Conservation (phyloP, 228 moss, liverwort and hornwort species). For the Sphagnum fallax region DNA sequence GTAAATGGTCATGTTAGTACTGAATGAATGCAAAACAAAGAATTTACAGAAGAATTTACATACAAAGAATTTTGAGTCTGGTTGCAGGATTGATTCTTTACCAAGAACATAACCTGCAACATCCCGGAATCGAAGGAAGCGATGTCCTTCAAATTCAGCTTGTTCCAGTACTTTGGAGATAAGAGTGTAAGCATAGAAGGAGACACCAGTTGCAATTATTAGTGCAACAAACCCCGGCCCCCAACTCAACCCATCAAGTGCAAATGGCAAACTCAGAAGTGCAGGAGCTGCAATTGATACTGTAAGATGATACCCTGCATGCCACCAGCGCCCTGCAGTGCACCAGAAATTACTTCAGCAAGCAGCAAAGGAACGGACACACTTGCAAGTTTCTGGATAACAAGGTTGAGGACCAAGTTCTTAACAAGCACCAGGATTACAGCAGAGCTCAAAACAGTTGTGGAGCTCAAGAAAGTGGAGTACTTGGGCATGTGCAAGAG, state of each 20-base stretch:
- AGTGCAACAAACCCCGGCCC: slow-evolving; percentile 27
- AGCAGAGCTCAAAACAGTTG: neutral
- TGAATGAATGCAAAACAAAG: too few species aligned
- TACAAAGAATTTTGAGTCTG: too few species aligned
- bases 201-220: slow-evolving; percentile 33
- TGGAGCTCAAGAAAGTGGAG: neutral
- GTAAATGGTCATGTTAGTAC: too few species aligned
- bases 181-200: slow-evolving; percentile 52
- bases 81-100: neutral
- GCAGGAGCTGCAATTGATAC: slow-evolving; percentile 42
- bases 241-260: slow-evolving; percentile 45
- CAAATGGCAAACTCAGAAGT: slow-evolving; percentile 41
- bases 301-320: slow-evolving; percentile 49
- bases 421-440: neutral
- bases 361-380: too few species aligned
- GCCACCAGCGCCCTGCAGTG: slow-evolving; percentile 37
- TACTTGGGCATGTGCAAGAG: neutral
- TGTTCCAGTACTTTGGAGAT: slow-evolving; percentile 52
- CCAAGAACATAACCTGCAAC: slow-evolving; percentile 43
- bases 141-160: slow-evolving; percentile 35
- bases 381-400: neutral
- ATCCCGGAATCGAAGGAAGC: slow-evolving; percentile 58
- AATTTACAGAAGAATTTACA: too few species aligned
- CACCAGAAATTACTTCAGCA: neutral
- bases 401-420: neutral